A percentile compares a stretch with the other conserved stretches of the same genome.
These are phyloP conservation scores for Pseudonitzschia multiseries DNA, from an alignment of 108 stramenopile genomes.

Conservation along the genomic window DNA sequence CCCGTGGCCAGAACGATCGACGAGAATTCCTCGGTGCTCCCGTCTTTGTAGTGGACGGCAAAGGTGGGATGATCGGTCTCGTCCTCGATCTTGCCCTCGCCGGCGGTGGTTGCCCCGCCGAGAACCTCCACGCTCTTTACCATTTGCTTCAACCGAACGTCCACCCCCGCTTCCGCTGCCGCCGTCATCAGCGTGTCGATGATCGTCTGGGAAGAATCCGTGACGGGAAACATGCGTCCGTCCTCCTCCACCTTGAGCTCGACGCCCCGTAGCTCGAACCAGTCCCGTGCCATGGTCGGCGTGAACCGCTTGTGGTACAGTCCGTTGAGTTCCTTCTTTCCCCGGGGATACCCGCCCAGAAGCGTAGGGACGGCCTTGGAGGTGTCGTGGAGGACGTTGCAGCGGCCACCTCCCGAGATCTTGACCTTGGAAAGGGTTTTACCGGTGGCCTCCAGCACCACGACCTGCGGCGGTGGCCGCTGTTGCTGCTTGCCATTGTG, in stretches of 20 bases:
- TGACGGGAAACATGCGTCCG: slow-evolving; percentile 94
- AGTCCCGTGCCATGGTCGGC: slow-evolving; percentile 73
- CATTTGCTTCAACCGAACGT: slow-evolving; percentile 49
- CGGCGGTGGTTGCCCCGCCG: not conserved
- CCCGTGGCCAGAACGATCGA: slow-evolving; percentile 92
- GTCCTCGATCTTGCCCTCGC: not conserved
- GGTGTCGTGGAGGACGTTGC: slow-evolving; percentile 92
- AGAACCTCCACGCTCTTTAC: slow-evolving; percentile 26
- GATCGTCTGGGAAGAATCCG: slow-evolving; percentile 89
- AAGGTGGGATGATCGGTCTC: slow-evolving; percentile 1
- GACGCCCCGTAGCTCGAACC: slow-evolving; percentile 89
- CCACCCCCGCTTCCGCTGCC: slow-evolving; percentile 64
- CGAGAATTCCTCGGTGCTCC: slow-evolving; percentile 50
- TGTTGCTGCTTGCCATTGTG: not conserved
- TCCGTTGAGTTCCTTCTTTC: slow-evolving; percentile 81
- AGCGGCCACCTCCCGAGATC: slow-evolving; percentile 92
- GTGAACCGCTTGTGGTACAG: slow-evolving; percentile 73
- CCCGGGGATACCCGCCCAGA: slow-evolving; percentile 85
- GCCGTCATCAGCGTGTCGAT: slow-evolving; percentile 71
- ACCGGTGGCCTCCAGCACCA: slow-evolving; percentile 83
- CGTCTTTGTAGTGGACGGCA: slow-evolving; percentile 28
- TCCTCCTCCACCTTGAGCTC: slow-evolving; percentile 90
- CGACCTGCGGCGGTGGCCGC: slow-evolving; percentile 39
- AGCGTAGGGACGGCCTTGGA: slow-evolving; percentile 71
- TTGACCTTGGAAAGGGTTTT: slow-evolving; percentile 86